Conservation (phyloP, 2,329 filamentous ascomycete species). For the Arachnopeziza araneosa region DNA sequence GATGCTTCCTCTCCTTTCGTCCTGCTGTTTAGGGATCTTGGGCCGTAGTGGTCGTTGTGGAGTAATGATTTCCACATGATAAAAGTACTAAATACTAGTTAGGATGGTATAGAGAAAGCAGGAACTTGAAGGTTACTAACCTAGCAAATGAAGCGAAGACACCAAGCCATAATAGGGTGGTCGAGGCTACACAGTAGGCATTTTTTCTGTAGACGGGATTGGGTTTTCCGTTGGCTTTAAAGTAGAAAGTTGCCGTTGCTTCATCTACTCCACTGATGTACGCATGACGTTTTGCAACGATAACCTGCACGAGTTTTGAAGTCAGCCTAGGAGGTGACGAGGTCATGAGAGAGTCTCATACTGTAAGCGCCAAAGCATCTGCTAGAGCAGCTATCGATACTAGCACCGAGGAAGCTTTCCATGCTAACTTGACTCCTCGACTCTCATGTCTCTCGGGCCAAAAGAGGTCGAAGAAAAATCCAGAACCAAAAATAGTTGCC, state of each 20-base stretch:
- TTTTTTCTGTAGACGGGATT: slow-evolving; percentile 43
- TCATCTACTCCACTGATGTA: slow-evolving; percentile 37
- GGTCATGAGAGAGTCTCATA: slow-evolving; percentile 7
- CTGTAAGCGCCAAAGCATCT: slow-evolving; percentile 44
- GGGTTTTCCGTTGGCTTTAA: slow-evolving; percentile 31
- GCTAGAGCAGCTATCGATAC: slow-evolving; percentile 42
- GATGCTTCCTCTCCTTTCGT: slow-evolving; percentile 14
- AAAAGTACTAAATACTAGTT: slow-evolving; percentile 24
- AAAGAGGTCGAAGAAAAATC: slow-evolving; percentile 58
- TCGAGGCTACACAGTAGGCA: slow-evolving; percentile 42
- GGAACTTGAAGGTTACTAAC: slow-evolving; percentile 24
- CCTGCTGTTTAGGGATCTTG: slow-evolving; percentile 19
- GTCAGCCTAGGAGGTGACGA: neutral
- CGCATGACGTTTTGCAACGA: slow-evolving; percentile 42
- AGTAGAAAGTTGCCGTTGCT: slow-evolving; percentile 27
- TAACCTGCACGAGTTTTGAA: slow-evolving; percentile 27
- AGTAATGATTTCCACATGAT: slow-evolving; percentile 32
- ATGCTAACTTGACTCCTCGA: slow-evolving; percentile 43
- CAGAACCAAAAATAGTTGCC: slow-evolving; percentile 51
- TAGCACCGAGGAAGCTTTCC: slow-evolving; percentile 46
- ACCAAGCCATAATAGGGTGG: slow-evolving; percentile 49
- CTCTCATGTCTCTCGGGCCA: slow-evolving; percentile 51
- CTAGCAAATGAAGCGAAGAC: slow-evolving; percentile 42
- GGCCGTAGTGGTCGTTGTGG: slow-evolving; percentile 31
- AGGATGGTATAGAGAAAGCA: neutral